phyloP scores from a whole-genome alignment of 805 yeast species.

The Pichia heedii region DNA sequence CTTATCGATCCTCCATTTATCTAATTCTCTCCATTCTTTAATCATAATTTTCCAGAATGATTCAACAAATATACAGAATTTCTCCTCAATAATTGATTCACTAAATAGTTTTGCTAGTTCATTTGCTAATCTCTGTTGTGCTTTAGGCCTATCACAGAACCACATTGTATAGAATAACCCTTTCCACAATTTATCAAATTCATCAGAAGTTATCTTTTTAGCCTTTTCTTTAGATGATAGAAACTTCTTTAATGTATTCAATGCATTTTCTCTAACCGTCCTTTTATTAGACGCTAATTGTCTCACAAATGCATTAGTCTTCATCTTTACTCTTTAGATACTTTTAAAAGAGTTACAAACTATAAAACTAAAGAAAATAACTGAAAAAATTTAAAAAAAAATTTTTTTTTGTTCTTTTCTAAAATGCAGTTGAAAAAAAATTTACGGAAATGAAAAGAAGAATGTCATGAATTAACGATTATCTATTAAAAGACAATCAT shows the following conservation, averaged over 20 bases:
- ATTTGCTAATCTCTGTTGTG: conserved; percentile 78
- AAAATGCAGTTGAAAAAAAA: no score
- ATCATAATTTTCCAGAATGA: conserved; percentile 78
- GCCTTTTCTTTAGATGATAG: conserved; percentile 38
- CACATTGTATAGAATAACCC: conserved; percentile 95
- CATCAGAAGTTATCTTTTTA: conserved; percentile 37
- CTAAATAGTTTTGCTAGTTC: conserved; percentile 52
- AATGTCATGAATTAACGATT: no score
- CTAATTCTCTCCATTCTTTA: conserved; percentile 78
- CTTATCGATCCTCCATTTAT: conserved; percentile 83
- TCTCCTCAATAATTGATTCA: conserved; percentile 32
- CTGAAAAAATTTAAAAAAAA: no score
- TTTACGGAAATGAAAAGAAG: no score
- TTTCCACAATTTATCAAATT: conserved; percentile 83
- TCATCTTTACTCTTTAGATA: conserved; percentile 14
- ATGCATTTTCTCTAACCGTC: conserved; percentile 63
- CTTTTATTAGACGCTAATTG: conserved; percentile 79
- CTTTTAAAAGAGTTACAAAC: no score
- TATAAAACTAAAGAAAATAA: no score
- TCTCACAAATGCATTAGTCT: conserved; percentile 55
- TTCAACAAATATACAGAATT: conserved; percentile 44
- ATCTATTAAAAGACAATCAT: no score
- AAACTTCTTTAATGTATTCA: conserved; percentile 53
- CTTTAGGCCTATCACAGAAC: conserved; percentile 89
- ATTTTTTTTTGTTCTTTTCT: no score